Evolutionary conservation across 2,329 filamentous ascomycete genomes (phyloP).

Genomic region (Apiospora malaysiana): DNA sequence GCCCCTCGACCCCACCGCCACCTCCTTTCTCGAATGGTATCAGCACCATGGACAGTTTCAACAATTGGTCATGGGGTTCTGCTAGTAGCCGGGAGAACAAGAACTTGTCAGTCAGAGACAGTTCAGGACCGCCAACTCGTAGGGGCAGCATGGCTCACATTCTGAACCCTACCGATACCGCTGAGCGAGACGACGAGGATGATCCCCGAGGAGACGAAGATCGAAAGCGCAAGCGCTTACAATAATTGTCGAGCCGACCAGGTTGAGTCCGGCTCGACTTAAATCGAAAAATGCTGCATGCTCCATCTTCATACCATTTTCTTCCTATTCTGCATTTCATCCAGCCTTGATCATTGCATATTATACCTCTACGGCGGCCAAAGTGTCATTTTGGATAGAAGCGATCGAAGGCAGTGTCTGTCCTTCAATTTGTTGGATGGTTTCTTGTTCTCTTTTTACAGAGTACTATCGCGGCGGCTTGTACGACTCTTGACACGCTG

Average conservation of each 20-base stretch:
- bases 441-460: not conserved
- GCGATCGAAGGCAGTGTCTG: constrained; percentile 10
- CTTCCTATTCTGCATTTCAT: not conserved
- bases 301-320: not conserved
- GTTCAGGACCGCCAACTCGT: constrained; percentile 61
- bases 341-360: constrained; percentile 20
- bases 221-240: constrained; percentile 66
- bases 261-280: not conserved
- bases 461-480: constrained; percentile 3
- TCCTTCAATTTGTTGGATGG: constrained; percentile 1
- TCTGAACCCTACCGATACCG: constrained; percentile 64
- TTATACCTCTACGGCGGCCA: constrained; percentile 20
- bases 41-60: constrained; percentile 55
- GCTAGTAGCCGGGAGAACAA: constrained; percentile 53
- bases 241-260: constrained; percentile 38
- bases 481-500: constrained; percentile 13
- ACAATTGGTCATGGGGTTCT: constrained; percentile 61
- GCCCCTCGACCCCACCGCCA: constrained; percentile 60
- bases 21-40: constrained; percentile 55
- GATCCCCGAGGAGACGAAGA: constrained; percentile 62
- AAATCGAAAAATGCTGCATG: not conserved
- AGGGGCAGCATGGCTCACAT: constrained; percentile 68
- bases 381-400: constrained; percentile 18
- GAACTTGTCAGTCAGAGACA: constrained; percentile 57
- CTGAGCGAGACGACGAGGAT: constrained; percentile 61